phyloP scores from a whole-genome alignment of 352 stramenopile genomes.

The Phytopythium litorale region DNA sequence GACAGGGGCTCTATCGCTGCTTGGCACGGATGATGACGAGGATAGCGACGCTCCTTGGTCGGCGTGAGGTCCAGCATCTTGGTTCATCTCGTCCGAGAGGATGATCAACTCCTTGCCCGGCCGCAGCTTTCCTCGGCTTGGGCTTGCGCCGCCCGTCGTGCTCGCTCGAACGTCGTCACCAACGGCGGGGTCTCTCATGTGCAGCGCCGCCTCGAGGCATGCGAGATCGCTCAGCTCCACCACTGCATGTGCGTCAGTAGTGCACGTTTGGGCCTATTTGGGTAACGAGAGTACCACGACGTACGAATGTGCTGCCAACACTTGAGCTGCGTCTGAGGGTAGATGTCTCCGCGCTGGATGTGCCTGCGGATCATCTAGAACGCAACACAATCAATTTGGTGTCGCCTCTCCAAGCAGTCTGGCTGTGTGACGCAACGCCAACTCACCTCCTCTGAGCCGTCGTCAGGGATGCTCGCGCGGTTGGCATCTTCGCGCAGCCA shows the following conservation, averaged over 20 bases:
- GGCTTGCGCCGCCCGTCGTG: conserved; percentile 29
- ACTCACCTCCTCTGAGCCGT: conserved; percentile 64
- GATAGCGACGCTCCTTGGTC: not conserved
- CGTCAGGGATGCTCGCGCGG: conserved; percentile 52
- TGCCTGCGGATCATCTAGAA: conserved; percentile 59
- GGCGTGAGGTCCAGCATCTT: conserved; percentile 10
- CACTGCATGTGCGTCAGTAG: conserved; percentile 20
- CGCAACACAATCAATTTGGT: not conserved
- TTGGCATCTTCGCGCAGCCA: conserved; percentile 67
- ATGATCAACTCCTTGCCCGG: conserved; percentile 79
- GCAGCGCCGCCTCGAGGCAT: conserved; percentile 13
- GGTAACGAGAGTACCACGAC: not conserved
- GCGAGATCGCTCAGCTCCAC: conserved; percentile 69
- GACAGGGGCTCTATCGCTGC: conserved; percentile 1
- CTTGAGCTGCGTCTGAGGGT: conserved; percentile 55
- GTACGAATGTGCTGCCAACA: conserved; percentile 78
- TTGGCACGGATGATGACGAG: not conserved
- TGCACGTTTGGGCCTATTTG: not conserved
- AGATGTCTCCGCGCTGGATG: conserved; percentile 69
- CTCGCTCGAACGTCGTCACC: conserved; percentile 7
- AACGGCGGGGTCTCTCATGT: not conserved
- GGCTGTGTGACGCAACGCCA: not conserved
- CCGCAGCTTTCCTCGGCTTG: conserved; percentile 67
- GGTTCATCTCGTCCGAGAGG: conserved; percentile 40
- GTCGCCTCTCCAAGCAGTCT: not conserved